Conservation (phyloP, 2,329 filamentous ascomycete genomes). For the Fusarium scirpi region DNA sequence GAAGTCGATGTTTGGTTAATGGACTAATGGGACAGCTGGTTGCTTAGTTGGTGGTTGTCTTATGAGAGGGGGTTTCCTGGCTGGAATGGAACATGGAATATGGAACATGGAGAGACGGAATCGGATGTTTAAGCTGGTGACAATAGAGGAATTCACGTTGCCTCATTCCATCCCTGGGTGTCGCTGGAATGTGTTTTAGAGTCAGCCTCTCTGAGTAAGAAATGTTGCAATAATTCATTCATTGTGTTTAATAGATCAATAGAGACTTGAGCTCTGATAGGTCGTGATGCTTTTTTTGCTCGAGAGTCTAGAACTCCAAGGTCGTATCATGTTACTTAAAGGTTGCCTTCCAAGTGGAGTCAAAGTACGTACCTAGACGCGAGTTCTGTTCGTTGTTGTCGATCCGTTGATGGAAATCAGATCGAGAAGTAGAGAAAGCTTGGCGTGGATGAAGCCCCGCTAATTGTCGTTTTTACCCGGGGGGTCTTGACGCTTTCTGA, state of each 20-base stretch:
- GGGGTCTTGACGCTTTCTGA: constrained; percentile 5
- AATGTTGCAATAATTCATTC: background rate
- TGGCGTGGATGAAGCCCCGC: constrained; percentile 16
- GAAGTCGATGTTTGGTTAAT: background rate
- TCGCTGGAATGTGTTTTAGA: constrained; percentile 10
- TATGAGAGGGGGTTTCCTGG: background rate
- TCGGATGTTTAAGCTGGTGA: background rate
- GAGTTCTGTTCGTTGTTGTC: constrained; percentile 9
- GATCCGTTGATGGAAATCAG: constrained; percentile 38
- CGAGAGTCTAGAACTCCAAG: constrained; percentile 19
- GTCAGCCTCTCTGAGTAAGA: background rate
- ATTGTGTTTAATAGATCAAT: background rate
- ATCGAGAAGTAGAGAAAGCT: constrained; percentile 36
- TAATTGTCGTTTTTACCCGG: constrained; percentile 17
- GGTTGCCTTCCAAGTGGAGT: constrained; percentile 18
- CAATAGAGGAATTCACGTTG: constrained; percentile 5
- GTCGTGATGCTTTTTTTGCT: background rate
- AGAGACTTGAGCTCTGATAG: constrained; percentile 8
- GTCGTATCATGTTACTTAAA: constrained; percentile 18
- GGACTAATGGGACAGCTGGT: constrained; percentile 17
- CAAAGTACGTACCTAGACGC: background rate
- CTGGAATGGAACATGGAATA: constrained; percentile 24
- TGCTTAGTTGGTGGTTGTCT: background rate
- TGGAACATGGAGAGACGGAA: background rate
- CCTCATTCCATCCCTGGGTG: constrained; percentile 15